Evolutionary conservation across 225 moss, liverwort and hornwort genomes (phyloP).

Genomic region (Polytrichum formosum): DNA sequence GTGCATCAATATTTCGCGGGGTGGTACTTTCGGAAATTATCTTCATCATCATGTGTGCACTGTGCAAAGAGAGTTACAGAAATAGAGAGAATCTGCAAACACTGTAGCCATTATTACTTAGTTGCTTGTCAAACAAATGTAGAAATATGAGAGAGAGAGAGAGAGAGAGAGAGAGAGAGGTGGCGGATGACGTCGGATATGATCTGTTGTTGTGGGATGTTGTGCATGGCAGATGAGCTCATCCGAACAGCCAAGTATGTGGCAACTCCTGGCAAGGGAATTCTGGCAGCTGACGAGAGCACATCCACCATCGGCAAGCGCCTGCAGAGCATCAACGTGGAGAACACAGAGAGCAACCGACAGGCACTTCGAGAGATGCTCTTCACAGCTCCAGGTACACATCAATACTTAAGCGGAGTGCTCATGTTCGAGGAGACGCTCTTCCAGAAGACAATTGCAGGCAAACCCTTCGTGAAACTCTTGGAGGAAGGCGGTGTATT

Average conservation of each 20-base stretch:
- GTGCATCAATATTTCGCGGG: too few species aligned
- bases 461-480: constrained; percentile 49
- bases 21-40: too few species aligned
- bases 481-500: constrained; percentile 56
- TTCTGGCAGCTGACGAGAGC: constrained; percentile 55
- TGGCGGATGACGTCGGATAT: too few species aligned
- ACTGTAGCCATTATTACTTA: too few species aligned
- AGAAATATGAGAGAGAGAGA: too few species aligned
- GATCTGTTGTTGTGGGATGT: not conserved
- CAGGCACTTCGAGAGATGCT: constrained; percentile 62
- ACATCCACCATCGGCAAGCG: constrained; percentile 45
- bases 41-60: too few species aligned
- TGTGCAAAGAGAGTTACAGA: too few species aligned
- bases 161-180: too few species aligned
- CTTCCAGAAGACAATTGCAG: constrained; percentile 47
- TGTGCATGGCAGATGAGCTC: constrained; percentile 45
- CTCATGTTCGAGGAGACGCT: constrained; percentile 49
- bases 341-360: constrained; percentile 52
- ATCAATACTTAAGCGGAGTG: constrained; percentile 49
- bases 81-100: too few species aligned
- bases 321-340: constrained; percentile 43
- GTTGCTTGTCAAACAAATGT: too few species aligned
- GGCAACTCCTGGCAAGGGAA: constrained; percentile 54
- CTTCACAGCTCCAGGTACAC: constrained; percentile 55
- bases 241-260: constrained; percentile 53